These are phyloP conservation scores for Boletus mariae DNA, from an alignment of 1,284 basidiomycete genomes.

Conservation along the genomic window DNA sequence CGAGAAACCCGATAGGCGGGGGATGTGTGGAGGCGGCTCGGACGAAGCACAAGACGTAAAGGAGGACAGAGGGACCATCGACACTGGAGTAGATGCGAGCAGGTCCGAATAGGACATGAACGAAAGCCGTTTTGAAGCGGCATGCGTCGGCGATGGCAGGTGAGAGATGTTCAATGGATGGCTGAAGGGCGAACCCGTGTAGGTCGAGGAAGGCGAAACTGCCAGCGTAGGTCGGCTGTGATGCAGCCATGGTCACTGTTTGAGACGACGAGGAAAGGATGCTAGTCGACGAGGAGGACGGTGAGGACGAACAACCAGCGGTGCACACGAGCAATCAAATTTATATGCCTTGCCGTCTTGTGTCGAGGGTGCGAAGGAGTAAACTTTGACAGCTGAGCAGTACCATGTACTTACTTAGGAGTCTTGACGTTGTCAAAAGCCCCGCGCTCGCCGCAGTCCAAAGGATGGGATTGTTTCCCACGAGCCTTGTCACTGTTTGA, in stretches of 20 bases:
- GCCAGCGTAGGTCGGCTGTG: slow-evolving; percentile 21
- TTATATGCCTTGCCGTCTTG: slow-evolving; percentile 3
- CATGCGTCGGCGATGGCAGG: slow-evolving; percentile 53
- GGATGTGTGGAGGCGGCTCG: slow-evolving; percentile 66
- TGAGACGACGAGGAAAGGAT: slow-evolving; percentile 5
- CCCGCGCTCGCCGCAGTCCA: too few species aligned
- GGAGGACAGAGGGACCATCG: slow-evolving; percentile 66
- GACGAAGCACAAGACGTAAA: slow-evolving; percentile 58
- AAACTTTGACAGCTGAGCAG: too few species aligned
- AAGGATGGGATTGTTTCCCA: too few species aligned
- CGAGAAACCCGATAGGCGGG: slow-evolving; percentile 47
- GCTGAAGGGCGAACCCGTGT: slow-evolving; percentile 21
- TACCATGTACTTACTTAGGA: too few species aligned
- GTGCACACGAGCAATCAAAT: slow-evolving; percentile 18
- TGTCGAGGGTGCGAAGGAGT: not conserved
- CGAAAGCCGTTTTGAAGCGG: slow-evolving; percentile 63
- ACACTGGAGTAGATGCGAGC: slow-evolving; percentile 69
- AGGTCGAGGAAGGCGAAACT: slow-evolving; percentile 28
- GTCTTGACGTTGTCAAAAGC: too few species aligned
- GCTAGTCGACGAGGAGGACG: slow-evolving; percentile 12
- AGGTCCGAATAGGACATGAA: slow-evolving; percentile 86
- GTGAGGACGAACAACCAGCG: not conserved
- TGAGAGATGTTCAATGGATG: slow-evolving; percentile 37
- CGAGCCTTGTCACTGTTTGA: too few species aligned
- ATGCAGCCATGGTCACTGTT: slow-evolving; percentile 20